Evolutionary conservation across 805 yeast species (phyloP).

Genomic region (Candida anglica): DNA sequence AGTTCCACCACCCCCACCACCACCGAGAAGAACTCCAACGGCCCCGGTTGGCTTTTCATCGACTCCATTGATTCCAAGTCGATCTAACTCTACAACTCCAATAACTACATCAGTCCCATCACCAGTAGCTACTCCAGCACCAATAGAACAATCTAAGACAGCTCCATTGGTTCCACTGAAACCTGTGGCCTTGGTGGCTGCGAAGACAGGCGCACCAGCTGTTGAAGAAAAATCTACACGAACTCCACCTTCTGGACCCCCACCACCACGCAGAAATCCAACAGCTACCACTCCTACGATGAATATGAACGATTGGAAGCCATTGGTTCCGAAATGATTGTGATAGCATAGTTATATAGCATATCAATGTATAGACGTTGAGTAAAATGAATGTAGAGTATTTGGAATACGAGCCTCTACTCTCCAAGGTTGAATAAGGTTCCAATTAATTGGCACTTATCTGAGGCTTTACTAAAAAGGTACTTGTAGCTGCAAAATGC

Average conservation of each 20-base stretch:
- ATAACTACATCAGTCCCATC: constrained; percentile 8
- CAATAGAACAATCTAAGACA: too few relatives aligned
- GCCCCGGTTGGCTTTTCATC: constrained; percentile 30
- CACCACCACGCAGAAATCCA: constrained; percentile 7
- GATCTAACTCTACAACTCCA: constrained; percentile 27
- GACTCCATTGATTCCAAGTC: constrained; percentile 36
- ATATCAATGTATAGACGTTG: too few relatives aligned
- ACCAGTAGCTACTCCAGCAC: constrained; percentile 14
- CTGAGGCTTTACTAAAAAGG: background rate
- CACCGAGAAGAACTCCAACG: constrained; percentile 6
- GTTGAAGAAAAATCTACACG: constrained; percentile 9
- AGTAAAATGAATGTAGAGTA: too few relatives aligned
- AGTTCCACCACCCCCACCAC: constrained; percentile 5
- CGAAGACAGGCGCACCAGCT: constrained; percentile 9
- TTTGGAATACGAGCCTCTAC: too few relatives aligned
- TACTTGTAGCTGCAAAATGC: too few relatives aligned
- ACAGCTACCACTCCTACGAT: constrained; percentile 4
- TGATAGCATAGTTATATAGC: too few relatives aligned
- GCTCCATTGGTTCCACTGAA: constrained; percentile 36
- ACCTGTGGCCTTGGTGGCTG: constrained; percentile 23
- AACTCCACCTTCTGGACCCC: constrained; percentile 4
- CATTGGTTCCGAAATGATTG: constrained; percentile 46
- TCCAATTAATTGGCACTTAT: background rate
- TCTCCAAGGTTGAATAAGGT: too few relatives aligned
- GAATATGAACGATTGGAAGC: constrained; percentile 48